Base-by-base conservation (phyloP, 352 stramenopile species). In the Elongisporangium prolatum region DNA sequence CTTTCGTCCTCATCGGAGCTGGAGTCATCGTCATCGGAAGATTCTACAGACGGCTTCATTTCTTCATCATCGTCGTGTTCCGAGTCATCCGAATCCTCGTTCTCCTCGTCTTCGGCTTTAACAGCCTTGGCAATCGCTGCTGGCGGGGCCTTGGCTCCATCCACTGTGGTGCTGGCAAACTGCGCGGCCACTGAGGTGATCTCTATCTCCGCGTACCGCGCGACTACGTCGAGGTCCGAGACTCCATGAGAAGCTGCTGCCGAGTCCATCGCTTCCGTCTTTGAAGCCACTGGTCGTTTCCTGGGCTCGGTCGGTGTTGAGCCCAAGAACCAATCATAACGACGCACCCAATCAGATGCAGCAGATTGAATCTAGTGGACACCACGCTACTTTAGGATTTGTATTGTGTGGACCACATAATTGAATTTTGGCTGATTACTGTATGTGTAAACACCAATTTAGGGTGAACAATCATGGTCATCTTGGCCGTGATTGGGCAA, bases 181-280 rank as follows among this genome's bases (percentile, higher is more conserved):
- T 84, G 70, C 24, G 64, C 61, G 17, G 68, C 69, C 6, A 86
- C 70, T 0, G 71, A 77, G 25, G 73, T 67, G 24, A 88, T 64
- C 62, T 88, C 76, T 11, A 68, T 57, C 25, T 82, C 71, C 2
- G 78, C 78, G 56, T 88, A 77, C 22, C 85, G 65, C 21, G 78
- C 76, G 8, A 72, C 78, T 18, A 88, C 56, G 11, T 69, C 74
- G 18, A 88, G 57, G 61, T 88, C 78, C 18, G 74, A 83, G n/a
- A 68, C 53, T 8, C 37, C 55, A 4, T 50, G 37, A 21, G 20
- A 37, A 40, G 14, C 18, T 18, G 50, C 25, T 49, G 40, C 48
- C 17, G 59, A 24, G 18, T 28, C 13, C 14, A 21, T 11, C 34
- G 34, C 34, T 44, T 44, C 10, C 34, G 34, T 44, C 7, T 44